These are phyloP conservation scores for Eucalyptus pauciflora DNA, from an alignment of 345 rosid species.

Conservation along the genomic window DNA sequence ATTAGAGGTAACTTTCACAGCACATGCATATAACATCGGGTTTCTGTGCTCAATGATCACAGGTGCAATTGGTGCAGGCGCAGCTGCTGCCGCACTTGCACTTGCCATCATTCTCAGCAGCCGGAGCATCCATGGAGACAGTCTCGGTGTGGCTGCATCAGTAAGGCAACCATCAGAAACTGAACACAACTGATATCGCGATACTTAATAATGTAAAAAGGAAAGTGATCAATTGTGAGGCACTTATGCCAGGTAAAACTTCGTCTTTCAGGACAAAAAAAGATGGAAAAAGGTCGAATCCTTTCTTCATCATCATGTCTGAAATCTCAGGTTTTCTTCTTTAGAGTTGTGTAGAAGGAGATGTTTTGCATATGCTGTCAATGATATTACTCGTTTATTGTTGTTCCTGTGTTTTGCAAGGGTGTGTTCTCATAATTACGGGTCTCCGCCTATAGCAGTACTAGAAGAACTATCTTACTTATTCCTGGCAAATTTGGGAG, in stretches of 20 bases:
- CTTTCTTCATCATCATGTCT: background rate
- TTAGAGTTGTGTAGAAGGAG: background rate
- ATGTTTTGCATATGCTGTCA: background rate
- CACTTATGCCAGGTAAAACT: background rate
- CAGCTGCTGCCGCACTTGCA: constrained; percentile 85
- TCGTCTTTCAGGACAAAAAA: background rate
- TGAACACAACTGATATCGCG: background rate
- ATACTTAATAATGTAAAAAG: background rate
- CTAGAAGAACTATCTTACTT: background rate
- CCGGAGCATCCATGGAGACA: constrained; percentile 31
- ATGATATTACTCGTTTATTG: background rate
- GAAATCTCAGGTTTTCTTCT: background rate
- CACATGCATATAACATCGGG: background rate
- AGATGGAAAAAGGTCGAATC: background rate
- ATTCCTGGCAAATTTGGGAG: background rate
- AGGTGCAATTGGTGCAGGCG: constrained; percentile 62
- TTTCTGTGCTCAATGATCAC: constrained; percentile 21
- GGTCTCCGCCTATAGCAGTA: background rate
- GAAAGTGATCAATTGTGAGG: background rate
- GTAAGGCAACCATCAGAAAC: background rate
- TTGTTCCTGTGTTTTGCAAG: background rate
- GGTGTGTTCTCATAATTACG: background rate
- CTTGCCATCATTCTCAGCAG: constrained; percentile 40
- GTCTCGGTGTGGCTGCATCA: constrained; percentile 30
- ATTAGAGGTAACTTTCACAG: background rate